Evolutionary conservation across 495 filamentous ascomycete species (phyloP), one percentile per base, ranked within the genome.

Genomic region (Aspergillus biplanus): DNA sequence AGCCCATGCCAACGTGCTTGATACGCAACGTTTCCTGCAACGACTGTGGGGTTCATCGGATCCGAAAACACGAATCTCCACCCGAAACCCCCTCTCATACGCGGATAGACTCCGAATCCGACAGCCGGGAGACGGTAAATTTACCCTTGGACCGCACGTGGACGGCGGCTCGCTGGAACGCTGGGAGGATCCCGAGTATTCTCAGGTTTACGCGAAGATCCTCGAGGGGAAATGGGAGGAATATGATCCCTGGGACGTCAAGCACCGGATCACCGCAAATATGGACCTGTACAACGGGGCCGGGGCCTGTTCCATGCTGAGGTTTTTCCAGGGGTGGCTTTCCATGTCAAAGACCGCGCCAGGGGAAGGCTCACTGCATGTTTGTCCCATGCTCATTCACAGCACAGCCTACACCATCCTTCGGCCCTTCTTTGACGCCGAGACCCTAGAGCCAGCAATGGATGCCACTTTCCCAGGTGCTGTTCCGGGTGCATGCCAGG

Each of bases 261-360:
- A 83, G 63, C 86, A 86, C 64, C 81, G 93, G 18, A 73, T 94
- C 5, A 72, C 75, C 0, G 92, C 88, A 16, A 82, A 86, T 27
- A 88, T 87, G 68, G 89, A 96, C 68, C 70, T 95, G 54, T 93
- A 97, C 73, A 85, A 92, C 60, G 93, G 93, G 4, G 83, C 91
- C 0, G 92, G 92, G 0, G 86, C 89, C 12, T 94, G 91, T 75
- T 89, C 85, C 7, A 92, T 93, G 86, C 90, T 93, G 74, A 83
- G 93, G 5, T 92, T 92, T 83, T 93, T 89, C 67, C 92, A 96
- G 69, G 92, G 91, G 12, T 96, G 92, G 92, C 75, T 96, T 31
- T 86, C 88, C 42, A 90, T 96, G 84, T 93, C 90, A 42, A 72
- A 79, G 37, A 89, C 85, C 0, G 87, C 82, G 0, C 89, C 90